These are phyloP conservation scores for Ilyonectria robusta DNA, from an alignment of 2,329 filamentous ascomycete species.

Conservation along the genomic window DNA sequence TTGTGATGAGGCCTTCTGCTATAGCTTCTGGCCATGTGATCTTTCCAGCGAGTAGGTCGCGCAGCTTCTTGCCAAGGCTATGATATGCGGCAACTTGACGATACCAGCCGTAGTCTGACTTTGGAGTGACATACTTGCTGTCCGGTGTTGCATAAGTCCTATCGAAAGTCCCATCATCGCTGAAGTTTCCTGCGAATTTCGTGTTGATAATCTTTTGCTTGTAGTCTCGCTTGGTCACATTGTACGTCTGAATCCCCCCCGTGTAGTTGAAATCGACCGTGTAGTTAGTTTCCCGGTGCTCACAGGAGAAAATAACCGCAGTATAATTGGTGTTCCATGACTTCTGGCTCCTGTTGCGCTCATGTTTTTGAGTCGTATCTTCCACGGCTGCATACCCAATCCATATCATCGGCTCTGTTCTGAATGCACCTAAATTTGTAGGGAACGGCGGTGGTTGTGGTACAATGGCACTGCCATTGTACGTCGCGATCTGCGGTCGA, in stretches of 20 bases:
- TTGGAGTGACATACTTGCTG: conserved; percentile 33
- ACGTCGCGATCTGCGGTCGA: conserved; percentile 27
- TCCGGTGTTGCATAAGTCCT: conserved; percentile 30
- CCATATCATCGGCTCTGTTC: conserved; percentile 41
- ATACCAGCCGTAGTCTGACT: conserved; percentile 16
- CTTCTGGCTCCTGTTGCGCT: neutral
- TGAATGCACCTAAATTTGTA: conserved; percentile 32
- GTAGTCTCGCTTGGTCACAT: conserved; percentile 26
- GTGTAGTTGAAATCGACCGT: conserved; percentile 38
- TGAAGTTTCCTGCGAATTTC: neutral
- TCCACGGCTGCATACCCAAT: conserved; percentile 37
- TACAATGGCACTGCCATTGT: neutral
- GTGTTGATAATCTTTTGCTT: conserved; percentile 42
- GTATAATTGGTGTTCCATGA: conserved; percentile 39
- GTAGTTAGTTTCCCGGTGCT: conserved; percentile 43
- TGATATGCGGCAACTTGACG: conserved; percentile 38
- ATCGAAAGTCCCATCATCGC: conserved; percentile 33
- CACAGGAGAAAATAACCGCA: conserved; percentile 35
- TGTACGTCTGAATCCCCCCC: conserved; percentile 31
- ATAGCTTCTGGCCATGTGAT: conserved; percentile 29
- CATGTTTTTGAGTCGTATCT: conserved; percentile 18
- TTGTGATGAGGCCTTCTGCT: conserved; percentile 22
- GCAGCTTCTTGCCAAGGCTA: conserved; percentile 28
- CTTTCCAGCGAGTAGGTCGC: conserved; percentile 27
- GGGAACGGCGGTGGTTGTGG: conserved; percentile 23